A percentile compares a stretch with the other conserved stretches of the same genome.
These are phyloP conservation scores for Apophysomyces ossiformis DNA, from an alignment of 371 early-diverging fungal genomes.

Conservation along the genomic window DNA sequence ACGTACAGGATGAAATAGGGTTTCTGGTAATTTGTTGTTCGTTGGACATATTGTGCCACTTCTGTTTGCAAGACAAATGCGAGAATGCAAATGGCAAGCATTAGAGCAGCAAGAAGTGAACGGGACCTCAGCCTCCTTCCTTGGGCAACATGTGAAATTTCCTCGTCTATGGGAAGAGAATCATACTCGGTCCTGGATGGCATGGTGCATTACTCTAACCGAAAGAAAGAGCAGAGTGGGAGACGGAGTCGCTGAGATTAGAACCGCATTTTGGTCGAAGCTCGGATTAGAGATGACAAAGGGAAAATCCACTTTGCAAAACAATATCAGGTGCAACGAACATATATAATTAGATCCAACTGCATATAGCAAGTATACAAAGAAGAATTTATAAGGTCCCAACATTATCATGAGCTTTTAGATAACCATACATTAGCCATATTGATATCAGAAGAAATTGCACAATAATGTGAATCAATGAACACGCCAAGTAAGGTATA, in stretches of 20 bases:
- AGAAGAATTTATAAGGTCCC: too few relatives aligned
- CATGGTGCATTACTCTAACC: slow-evolving; percentile 21
- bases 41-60: slow-evolving; percentile 69
- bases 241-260: slow-evolving; percentile 1
- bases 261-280: too few relatives aligned
- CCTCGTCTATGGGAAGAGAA: slow-evolving; percentile 31
- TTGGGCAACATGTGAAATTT: neutral
- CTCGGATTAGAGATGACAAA: too few relatives aligned
- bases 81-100: slow-evolving; percentile 61
- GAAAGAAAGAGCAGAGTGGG: neutral
- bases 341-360: too few relatives aligned
- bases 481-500: too few relatives aligned
- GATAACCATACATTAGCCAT: neutral
- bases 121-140: slow-evolving; percentile 18
- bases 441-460: neutral
- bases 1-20: slow-evolving; percentile 82
- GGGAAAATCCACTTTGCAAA: too few relatives aligned
- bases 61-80: slow-evolving; percentile 73
- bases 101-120: slow-evolving; percentile 40
- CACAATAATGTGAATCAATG: neutral
- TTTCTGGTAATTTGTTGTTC: slow-evolving; percentile 61
- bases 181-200: slow-evolving; percentile 28
- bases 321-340: too few relatives aligned
- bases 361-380: too few relatives aligned
- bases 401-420: neutral